phyloP scores from a whole-genome alignment of 768 basidiomycete genomes.

The Leccinellum luteum region DNA sequence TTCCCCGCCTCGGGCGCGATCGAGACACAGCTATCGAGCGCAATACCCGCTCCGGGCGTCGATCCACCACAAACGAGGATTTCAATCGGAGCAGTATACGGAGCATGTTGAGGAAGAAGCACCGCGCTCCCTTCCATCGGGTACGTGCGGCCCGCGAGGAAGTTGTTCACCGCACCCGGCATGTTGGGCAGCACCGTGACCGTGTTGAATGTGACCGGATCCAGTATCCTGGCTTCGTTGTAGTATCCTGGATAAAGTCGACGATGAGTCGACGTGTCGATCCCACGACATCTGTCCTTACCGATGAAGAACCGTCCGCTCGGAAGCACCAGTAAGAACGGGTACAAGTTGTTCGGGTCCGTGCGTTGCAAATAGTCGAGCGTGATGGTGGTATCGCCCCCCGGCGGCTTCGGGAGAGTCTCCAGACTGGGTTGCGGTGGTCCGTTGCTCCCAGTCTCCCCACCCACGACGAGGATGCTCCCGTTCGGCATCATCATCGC shows the following conservation, averaged over 20 bases:
- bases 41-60: slow-evolving; percentile 45
- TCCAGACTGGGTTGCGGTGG: slow-evolving; percentile 66
- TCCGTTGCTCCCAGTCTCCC: slow-evolving; percentile 70
- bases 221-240: slow-evolving; percentile 76
- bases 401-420: slow-evolving; percentile 62
- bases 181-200: slow-evolving; percentile 62
- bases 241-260: slow-evolving; percentile 54
- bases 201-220: slow-evolving; percentile 66
- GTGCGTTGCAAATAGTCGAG: slow-evolving; percentile 69
- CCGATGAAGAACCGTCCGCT: slow-evolving; percentile 69
- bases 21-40: slow-evolving; percentile 68
- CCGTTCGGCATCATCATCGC: slow-evolving; percentile 72
- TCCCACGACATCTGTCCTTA: slow-evolving; percentile 29
- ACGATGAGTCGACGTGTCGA: neutral
- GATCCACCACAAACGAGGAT: slow-evolving; percentile 81
- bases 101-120: slow-evolving; percentile 65
- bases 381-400: slow-evolving; percentile 57
- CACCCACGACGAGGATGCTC: slow-evolving; percentile 69
- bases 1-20: slow-evolving; percentile 63
- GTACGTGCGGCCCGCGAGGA: slow-evolving; percentile 70
- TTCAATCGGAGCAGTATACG: slow-evolving; percentile 71
- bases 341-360: slow-evolving; percentile 80
- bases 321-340: slow-evolving; percentile 71
- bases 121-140: slow-evolving; percentile 72
- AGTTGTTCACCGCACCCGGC: slow-evolving; percentile 70